A percentile compares a stretch with the other conserved stretches of the same genome.
Conservation (phyloP, 805 yeast species). For the Saitoella complicata region DNA sequence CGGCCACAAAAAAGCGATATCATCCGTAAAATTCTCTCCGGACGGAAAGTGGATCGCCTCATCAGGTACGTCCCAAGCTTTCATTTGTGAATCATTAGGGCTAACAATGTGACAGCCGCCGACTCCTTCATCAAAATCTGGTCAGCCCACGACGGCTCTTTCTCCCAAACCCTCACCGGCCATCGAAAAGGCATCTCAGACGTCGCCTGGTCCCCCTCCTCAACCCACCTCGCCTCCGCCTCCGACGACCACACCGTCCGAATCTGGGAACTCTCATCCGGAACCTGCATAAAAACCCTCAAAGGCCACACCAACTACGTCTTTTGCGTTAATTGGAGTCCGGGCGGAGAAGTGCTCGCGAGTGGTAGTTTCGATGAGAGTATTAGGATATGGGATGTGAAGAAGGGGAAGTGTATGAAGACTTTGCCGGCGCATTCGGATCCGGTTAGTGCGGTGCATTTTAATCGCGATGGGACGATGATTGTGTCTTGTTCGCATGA, state of each 20-base stretch:
- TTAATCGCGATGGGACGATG: slow-evolving; percentile 65
- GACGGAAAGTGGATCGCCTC: too few species aligned
- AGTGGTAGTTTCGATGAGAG: slow-evolving; percentile 86
- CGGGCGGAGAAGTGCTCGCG: slow-evolving; percentile 60
- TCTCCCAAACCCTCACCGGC: slow-evolving; percentile 28
- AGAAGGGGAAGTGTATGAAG: slow-evolving; percentile 49
- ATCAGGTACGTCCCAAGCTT: too few species aligned
- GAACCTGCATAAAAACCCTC: slow-evolving; percentile 25
- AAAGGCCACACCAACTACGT: slow-evolving; percentile 78
- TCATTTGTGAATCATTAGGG: too few species aligned
- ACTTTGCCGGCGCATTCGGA: slow-evolving; percentile 87
- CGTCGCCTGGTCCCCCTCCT: slow-evolving; percentile 62
- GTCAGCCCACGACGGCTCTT: slow-evolving; percentile 27
- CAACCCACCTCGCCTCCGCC: slow-evolving; percentile 58
- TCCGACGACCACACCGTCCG: slow-evolving; percentile 74
- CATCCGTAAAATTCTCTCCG: too few species aligned
- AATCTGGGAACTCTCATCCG: slow-evolving; percentile 36
- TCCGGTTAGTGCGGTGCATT: slow-evolving; percentile 61
- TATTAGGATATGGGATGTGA: slow-evolving; percentile 76
- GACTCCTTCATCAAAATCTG: slow-evolving; percentile 46
- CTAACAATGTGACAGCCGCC: too few species aligned
- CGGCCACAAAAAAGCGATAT: too few species aligned
- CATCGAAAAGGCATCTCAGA: slow-evolving; percentile 63
- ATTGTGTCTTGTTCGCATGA: slow-evolving; percentile 79
- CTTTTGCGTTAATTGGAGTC: slow-evolving; percentile 50